Conservation (phyloP, 805 yeast species). For the Scheffersomyces stipitis region DNA sequence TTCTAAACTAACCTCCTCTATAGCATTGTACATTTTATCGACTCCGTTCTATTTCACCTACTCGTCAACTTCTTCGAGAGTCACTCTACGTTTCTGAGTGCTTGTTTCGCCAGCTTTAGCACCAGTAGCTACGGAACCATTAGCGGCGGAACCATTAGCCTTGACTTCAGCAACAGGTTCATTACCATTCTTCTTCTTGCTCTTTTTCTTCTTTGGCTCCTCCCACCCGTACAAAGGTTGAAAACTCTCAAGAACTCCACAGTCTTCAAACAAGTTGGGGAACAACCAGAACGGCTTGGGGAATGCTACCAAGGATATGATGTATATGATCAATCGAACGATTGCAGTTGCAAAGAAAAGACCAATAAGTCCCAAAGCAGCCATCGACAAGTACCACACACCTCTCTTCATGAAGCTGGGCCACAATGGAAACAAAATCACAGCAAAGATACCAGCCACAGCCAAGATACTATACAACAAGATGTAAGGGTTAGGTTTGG, state of each 20-base stretch:
- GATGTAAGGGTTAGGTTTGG: slow-evolving; percentile 67
- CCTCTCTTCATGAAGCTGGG: slow-evolving; percentile 85
- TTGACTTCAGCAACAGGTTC: slow-evolving; percentile 4
- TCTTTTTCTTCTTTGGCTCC: slow-evolving; percentile 36
- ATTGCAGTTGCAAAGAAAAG: slow-evolving; percentile 77
- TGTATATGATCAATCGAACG: slow-evolving; percentile 69
- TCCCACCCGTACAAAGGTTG: slow-evolving; percentile 87
- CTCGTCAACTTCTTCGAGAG: slow-evolving; percentile 43
- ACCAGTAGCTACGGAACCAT: slow-evolving; percentile 13
- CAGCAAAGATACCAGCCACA: slow-evolving; percentile 58
- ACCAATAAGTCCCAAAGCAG: slow-evolving; percentile 68
- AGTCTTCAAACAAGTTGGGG: slow-evolving; percentile 94
- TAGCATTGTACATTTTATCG: too few species aligned
- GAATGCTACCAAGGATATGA: slow-evolving; percentile 54
- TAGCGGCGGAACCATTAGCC: slow-evolving; percentile 10
- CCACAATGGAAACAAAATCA: slow-evolving; percentile 91
- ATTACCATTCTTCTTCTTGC: slow-evolving; percentile 18
- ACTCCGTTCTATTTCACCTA: too few species aligned
- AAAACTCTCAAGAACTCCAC: slow-evolving; percentile 91
- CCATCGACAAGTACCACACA: slow-evolving; percentile 87
- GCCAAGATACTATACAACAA: slow-evolving; percentile 63
- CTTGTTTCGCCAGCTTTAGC: slow-evolving; percentile 11
- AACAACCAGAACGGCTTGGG: slow-evolving; percentile 90
- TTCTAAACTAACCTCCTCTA: too few species aligned
- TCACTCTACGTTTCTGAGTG: slow-evolving; percentile 32